Base-by-base conservation (phyloP, 169 alveolate genomes). In the Theileria orientalis region DNA sequence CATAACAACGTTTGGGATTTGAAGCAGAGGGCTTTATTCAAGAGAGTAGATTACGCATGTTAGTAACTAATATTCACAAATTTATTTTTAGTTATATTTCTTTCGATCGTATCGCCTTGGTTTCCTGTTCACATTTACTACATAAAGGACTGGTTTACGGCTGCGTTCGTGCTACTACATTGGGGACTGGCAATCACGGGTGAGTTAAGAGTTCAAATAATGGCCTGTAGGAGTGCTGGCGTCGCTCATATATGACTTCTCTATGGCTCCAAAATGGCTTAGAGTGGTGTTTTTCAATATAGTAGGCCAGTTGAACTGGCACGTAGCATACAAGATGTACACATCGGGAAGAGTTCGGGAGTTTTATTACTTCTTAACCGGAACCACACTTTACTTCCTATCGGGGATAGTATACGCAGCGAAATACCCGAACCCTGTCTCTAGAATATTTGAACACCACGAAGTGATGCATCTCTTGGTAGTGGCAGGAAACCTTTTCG, bases 391-490 rank as follows among this genome's bases (percentile, higher is more conserved):
- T 25, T 88, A 88, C 70, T 37, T 75, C 54, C 7, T 80, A 30
- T 91, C 91, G 9, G 93, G 90, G 19, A 23, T 83, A 23, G 37
- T 79, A 23, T 88, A 88, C 70, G 86, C 90, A 13, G 37, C 66
- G 14, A 79, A 84, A 71, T 78, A 76, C 66, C 93, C 93, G 21
- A 80, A 88, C 47, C 59, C 70, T 21, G 35, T 72, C 44, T 76
- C 89, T n/a, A 70, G 84, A 59, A 23, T 74, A 25, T 23, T 88
- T 32, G 93, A 75, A 56, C 84, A 83, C 75, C 93, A 88, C 69
- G 93, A 88, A 37, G 25, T 88, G 32, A 83, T 88, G 54, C 93
- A 88, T 56, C 61, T 83, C 49, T 72, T 85, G 41, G 78, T 90
- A 66, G 72, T 84, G 21, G 59, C 76, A 51, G 90, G 88, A 54